Evolutionary conservation across 441 rosid genomes (phyloP), one percentile per base, ranked within the genome.

Genomic region (Syzygium syzygioides): DNA sequence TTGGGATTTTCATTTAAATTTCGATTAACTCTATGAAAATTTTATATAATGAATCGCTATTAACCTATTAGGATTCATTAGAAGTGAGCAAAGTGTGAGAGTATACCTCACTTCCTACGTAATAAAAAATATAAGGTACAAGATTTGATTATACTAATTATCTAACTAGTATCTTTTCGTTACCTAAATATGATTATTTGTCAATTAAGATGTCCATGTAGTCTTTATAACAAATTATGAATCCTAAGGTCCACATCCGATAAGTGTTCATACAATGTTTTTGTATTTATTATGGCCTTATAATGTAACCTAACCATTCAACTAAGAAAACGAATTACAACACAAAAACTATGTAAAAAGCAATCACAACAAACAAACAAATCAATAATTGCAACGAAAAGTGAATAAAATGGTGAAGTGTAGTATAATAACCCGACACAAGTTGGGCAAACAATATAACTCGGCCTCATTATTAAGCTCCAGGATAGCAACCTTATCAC

Each of bases 21-120:
- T 5, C 5, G 1, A n/a, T 62, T 62, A n/a, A 62, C 14, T 30
- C 0, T 28, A 13, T 5, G 2, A 0, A 7, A 28, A 5, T 13
- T 26, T 5, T 60, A 28, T 13, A 12, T 28, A 7, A 28, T 5
- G 62, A 0, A 28, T 57, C 12, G 1, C 2, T 0, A 25, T 45
- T 45, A 45, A 45, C 48, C 48, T 45, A 45, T 7, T 45, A 45
- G 48, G 48, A 45, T 45, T 45, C 0, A 0, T 3, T 57, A 25
- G 0, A 25, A 57, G 0, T 28, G 4, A 25, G 0, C 26, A n/a
- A 57, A 57, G 26, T 57, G 26, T 57, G 62, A 1, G 1, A 25
- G 28, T 0, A 23, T 57, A 0, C n/a, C n/a, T 57, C 14, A 25
- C 6, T 25, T 57, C 0, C 11, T 25, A 57, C 0, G 62, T 0